Evolutionary conservation across 441 rosid genomes (phyloP), one percentile per base, ranked within the genome.

Genomic region (Theobroma grandiflorum): DNA sequence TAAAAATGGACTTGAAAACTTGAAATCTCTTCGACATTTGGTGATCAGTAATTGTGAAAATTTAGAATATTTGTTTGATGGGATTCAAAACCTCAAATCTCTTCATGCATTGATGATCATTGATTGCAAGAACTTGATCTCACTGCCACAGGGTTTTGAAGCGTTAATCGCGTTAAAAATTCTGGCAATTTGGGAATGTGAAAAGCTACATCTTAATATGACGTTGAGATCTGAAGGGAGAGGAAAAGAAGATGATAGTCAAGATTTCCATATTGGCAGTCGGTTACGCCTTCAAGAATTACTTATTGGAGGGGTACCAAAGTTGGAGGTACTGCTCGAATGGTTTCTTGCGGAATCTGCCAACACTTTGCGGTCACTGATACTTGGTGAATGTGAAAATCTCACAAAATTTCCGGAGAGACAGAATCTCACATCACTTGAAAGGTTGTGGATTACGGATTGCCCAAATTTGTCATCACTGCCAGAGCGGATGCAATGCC

Each of bases 371-470:
- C 42, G 6, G 6, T 6, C 0, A 2, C 42, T 40, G 42, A 3
- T 40, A 12, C 16, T 49, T 49, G 4, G 0, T 0, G 1, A 49
- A 2, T 49, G 53, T 49, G 4, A 49, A 15, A 49, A 49, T 49
- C 53, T 49, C 53, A 49, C 16, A 11, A 12, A 16, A 0, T 11
- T 49, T 10, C 1, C 53, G 3, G 53, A 49, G 53, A 0, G 4
- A 15, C 53, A 11, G 16, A 49, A 49, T 49, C 16, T 49, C 16
- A 3, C 4, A 12, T 49, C 53, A 12, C 53, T 49, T 49, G 53
- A 49, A 49, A 0, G 4, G 4, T 11, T 49, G 0, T 0, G 0
- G 1, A 49, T 49, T 11, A 0, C 0, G 0, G 16, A 49, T 12
- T 49, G 53, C 16, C 16, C 53, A 2, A 49, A 49, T 1, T 49